Evolutionary conservation across 169 alveolate genomes (phyloP).

Genomic region (Sarcocystis neurona): DNA sequence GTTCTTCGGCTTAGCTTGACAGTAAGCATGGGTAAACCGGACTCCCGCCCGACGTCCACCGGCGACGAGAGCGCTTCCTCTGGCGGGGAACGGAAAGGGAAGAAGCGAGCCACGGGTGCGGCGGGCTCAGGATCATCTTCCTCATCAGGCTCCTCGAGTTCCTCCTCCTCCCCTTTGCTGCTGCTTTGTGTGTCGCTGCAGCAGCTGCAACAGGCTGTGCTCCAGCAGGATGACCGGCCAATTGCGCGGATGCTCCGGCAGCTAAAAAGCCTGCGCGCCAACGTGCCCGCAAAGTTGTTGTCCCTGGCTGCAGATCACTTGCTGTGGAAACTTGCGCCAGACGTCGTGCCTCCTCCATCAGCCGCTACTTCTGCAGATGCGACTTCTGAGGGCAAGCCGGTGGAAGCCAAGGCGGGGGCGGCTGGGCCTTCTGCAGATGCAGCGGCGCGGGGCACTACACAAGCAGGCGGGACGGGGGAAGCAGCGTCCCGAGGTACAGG

Average conservation of each 20-base stretch:
- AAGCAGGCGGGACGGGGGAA: background rate
- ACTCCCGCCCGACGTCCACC: background rate
- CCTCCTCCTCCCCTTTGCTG: slow-evolving; percentile 5
- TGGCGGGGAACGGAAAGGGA: background rate
- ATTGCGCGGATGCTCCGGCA: slow-evolving; percentile 26
- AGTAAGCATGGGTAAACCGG: background rate
- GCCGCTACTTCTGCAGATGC: background rate
- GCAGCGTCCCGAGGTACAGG: background rate
- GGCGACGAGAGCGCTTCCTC: no score
- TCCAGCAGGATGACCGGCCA: slow-evolving; percentile 27
- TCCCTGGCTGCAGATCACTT: background rate
- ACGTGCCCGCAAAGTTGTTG: background rate
- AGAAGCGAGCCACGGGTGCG: background rate
- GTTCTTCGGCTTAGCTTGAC: background rate
- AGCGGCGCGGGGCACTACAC: background rate
- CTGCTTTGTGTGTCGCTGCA: background rate
- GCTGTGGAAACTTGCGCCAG: no score
- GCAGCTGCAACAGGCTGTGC: slow-evolving; percentile 7
- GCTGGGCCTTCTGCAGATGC: background rate
- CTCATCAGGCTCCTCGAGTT: background rate
- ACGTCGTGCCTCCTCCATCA: background rate
- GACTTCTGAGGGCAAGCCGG: background rate
- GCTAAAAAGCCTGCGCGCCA: background rate
- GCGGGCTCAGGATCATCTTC: background rate
- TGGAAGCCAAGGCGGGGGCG: background rate